Conservation (phyloP, 2,329 filamentous ascomycete species). For the Cladophialophora exuberans region DNA sequence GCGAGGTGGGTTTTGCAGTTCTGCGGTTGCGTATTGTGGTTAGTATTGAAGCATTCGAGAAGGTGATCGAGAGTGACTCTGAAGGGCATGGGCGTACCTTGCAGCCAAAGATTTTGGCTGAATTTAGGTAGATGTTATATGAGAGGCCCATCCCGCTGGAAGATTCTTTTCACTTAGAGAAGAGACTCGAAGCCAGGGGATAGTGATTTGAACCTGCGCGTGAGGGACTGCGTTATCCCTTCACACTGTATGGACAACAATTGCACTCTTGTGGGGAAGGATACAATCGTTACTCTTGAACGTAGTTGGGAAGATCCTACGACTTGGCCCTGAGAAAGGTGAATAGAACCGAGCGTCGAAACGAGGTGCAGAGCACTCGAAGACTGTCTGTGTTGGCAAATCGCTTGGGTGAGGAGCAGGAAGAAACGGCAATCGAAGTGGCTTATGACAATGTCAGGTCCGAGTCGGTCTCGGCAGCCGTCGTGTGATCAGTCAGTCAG, state of each 20-base stretch:
- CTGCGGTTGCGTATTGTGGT: constrained; percentile 32
- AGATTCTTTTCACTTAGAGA: background rate
- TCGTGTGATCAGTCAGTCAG: background rate
- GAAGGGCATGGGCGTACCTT: constrained; percentile 49
- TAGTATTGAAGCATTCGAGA: background rate
- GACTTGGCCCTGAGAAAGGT: too few relatives aligned
- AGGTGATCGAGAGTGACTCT: too few relatives aligned
- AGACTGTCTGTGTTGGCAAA: background rate
- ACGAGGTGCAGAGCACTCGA: too few relatives aligned
- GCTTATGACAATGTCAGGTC: background rate
- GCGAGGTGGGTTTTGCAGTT: constrained; percentile 93
- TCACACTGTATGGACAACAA: too few relatives aligned
- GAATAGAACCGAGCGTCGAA: too few relatives aligned
- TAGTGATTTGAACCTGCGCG: too few relatives aligned
- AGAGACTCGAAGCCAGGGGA: constrained; percentile 2
- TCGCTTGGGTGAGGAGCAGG: background rate
- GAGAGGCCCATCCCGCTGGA: constrained; percentile 71
- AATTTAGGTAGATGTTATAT: constrained; percentile 90
- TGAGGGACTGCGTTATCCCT: too few relatives aligned
- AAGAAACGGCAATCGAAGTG: background rate
- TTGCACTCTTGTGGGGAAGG: too few relatives aligned
- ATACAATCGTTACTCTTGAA: too few relatives aligned
- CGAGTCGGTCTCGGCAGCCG: background rate
- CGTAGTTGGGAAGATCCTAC: too few relatives aligned
- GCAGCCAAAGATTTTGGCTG: constrained; percentile 87